Percentiles rank a stretch among this genome's conserved stretches.
Evolutionary conservation across 75 land plant genomes (phyloP).

Genomic region (Sequoiadendron giganteum): DNA sequence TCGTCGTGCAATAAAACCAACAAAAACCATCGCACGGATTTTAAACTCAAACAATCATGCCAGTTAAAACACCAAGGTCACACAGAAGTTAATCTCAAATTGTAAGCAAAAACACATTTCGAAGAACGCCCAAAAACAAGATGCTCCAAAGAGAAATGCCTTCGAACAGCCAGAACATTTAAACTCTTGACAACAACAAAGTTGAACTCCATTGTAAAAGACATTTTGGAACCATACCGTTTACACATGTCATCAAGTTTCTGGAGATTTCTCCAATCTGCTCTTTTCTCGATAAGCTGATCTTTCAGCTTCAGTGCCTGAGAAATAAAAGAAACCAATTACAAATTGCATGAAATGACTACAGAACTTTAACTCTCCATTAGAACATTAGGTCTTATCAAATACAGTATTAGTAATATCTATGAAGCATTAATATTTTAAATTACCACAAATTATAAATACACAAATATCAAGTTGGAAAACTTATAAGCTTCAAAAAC

Average conservation of each 20-base stretch:
- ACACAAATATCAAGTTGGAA: neutral
- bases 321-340: neutral
- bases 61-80: too few species aligned
- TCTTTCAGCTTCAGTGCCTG: conserved; percentile 10
- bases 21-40: too few species aligned
- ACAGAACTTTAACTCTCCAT: too few species aligned
- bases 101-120: too few species aligned
- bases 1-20: too few species aligned
- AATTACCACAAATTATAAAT: neutral
- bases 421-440: neutral
- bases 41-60: too few species aligned
- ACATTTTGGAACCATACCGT: neutral
- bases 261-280: conserved; percentile 7
- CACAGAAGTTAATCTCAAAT: too few species aligned
- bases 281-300: neutral
- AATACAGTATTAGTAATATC: neutral
- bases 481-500: neutral
- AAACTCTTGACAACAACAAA: neutral
- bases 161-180: neutral
- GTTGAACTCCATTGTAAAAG: neutral
- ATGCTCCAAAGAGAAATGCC: neutral
- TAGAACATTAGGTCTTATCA: neutral
- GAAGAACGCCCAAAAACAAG: too few species aligned
- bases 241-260: conserved; percentile 3
- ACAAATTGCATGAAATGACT: neutral